These are phyloP conservation scores for Polygonum maritimum DNA, from an alignment of 148 eudicot species.

Conservation along the genomic window DNA sequence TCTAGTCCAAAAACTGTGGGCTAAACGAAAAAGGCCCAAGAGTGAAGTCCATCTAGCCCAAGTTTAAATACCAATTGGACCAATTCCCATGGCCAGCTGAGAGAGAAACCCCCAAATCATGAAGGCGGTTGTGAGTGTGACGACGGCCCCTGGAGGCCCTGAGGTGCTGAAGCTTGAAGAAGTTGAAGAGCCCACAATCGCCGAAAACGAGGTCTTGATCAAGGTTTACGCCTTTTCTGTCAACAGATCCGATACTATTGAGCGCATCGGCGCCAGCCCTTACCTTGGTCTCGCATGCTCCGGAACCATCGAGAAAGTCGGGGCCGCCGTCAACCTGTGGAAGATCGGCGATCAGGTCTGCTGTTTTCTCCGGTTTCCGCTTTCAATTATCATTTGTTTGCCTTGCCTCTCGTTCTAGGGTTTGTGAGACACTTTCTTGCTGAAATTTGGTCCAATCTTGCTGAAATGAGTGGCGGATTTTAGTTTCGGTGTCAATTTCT, in stretches of 20 bases:
- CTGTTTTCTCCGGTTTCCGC: neutral
- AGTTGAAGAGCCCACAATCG: constrained; percentile 59
- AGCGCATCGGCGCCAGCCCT: constrained; percentile 56
- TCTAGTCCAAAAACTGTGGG: neutral
- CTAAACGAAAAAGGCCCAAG: neutral
- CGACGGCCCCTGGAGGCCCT: constrained; percentile 62
- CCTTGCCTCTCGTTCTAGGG: neutral
- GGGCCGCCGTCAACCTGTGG: constrained; percentile 60
- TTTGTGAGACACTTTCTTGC: neutral
- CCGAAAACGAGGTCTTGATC: constrained; percentile 60
- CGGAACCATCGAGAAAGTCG: constrained; percentile 52
- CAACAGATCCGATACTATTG: constrained; percentile 77
- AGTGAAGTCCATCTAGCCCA: neutral
- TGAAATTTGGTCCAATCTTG: neutral
- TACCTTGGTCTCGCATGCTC: constrained; percentile 89
- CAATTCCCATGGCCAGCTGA: neutral
- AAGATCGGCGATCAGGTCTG: constrained; percentile 75
- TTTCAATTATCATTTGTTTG: neutral
- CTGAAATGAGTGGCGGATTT: neutral
- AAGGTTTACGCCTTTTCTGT: constrained; percentile 69
- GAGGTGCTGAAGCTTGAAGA: constrained; percentile 64
- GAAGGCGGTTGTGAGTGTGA: constrained; percentile 87
- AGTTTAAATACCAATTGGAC: too few relatives aligned
- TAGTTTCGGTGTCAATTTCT: neutral
- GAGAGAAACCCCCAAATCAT: too few relatives aligned